Evolutionary conservation across 2,329 filamentous ascomycete genomes (phyloP).

Genomic region (Bipolaris gigantea): DNA sequence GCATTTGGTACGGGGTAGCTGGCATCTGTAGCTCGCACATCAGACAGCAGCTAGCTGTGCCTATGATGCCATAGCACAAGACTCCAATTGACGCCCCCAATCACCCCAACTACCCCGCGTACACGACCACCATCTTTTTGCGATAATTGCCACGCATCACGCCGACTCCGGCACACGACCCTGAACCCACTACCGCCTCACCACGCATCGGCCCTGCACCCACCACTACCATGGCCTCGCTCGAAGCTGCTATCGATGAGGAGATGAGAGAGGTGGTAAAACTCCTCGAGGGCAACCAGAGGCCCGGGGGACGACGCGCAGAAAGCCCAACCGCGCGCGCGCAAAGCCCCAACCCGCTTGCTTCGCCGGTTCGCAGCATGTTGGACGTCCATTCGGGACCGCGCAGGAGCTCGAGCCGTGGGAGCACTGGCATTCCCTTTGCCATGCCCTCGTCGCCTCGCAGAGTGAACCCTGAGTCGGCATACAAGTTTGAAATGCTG

Average conservation of each 20-base stretch:
- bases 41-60: constrained; percentile 10
- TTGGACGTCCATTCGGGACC: constrained; percentile 41
- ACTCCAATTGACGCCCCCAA: constrained; percentile 17
- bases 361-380: constrained; percentile 60
- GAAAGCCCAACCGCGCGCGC: constrained; percentile 51
- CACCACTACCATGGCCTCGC: constrained; percentile 60
- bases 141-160: constrained; percentile 1
- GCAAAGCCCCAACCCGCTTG: constrained; percentile 55
- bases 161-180: constrained; percentile 15
- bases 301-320: constrained; percentile 25
- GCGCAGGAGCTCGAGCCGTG: constrained; percentile 38
- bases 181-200: not conserved
- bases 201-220: constrained; percentile 1
- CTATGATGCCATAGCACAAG: constrained; percentile 28
- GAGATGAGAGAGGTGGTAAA: constrained; percentile 74
- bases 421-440: constrained; percentile 35
- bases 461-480: constrained; percentile 44
- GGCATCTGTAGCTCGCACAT: constrained; percentile 10
- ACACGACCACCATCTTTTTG: constrained; percentile 12
- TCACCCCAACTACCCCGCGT: constrained; percentile 25
- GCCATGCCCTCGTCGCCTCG: constrained; percentile 38
- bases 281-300: constrained; percentile 60
- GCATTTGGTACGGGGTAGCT: constrained; percentile 13
- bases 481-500: constrained; percentile 52
- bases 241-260: constrained; percentile 76